Percentiles rank a stretch among this genome's conserved stretches.
These are phyloP conservation scores for Podospora anserina DNA, from an alignment of 495 filamentous ascomycete species.

Conservation along the genomic window DNA sequence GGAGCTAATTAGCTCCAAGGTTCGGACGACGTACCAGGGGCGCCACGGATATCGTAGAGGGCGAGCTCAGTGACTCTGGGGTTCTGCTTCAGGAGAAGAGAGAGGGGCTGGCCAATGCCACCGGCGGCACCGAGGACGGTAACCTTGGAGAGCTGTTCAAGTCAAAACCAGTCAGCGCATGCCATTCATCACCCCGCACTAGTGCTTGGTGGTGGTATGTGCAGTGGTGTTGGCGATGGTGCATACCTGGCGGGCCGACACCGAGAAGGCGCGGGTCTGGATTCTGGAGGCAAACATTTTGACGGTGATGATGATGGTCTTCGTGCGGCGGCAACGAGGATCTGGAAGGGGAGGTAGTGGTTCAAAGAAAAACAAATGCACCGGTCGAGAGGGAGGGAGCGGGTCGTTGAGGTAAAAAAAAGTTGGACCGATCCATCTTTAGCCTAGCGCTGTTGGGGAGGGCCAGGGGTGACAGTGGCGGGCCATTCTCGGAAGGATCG, in stretches of 20 bases:
- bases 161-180: constrained; percentile 29
- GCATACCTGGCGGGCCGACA: constrained; percentile 81
- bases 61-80: constrained; percentile 84
- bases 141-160: constrained; percentile 83
- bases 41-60: constrained; percentile 95
- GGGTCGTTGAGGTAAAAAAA: constrained; percentile 31
- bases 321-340: constrained; percentile 11
- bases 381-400: neutral
- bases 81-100: constrained; percentile 97
- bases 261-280: constrained; percentile 93
- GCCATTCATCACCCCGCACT: no score
- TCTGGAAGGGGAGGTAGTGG: constrained; percentile 7
- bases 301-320: constrained; percentile 16
- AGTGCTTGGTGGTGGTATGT: no score
- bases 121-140: constrained; percentile 92
- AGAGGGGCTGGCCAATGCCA: constrained; percentile 97
- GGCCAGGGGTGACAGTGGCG: constrained; percentile 8
- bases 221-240: neutral
- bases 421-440: constrained; percentile 4
- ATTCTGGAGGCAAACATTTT: constrained; percentile 77
- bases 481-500: constrained; percentile 25
- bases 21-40: constrained; percentile 65
- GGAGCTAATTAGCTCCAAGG: neutral
- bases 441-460: constrained; percentile 22
- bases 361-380: constrained; percentile 14